phyloP scores from a whole-genome alignment of 1,139 yeast species.

The Diutina ranongensis region DNA sequence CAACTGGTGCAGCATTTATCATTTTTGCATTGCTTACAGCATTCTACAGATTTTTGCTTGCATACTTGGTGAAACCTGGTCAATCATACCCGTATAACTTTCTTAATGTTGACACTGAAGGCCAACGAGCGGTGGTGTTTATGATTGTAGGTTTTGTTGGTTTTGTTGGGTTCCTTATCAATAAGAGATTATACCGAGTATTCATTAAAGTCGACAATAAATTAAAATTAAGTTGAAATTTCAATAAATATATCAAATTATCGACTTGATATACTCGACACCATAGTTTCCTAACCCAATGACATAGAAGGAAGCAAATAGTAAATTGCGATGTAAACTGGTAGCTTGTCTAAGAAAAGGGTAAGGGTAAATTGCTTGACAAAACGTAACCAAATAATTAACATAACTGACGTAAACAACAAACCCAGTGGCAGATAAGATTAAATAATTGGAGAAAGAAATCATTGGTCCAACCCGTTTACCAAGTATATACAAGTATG shows the following conservation, averaged over 20 bases:
- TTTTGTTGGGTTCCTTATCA: slow-evolving; percentile 20
- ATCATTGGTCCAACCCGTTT: not conserved
- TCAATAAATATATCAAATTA: no score
- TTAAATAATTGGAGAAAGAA: slow-evolving; percentile 1
- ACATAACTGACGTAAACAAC: not conserved
- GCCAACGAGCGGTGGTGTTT: slow-evolving; percentile 37
- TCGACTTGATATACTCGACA: not conserved
- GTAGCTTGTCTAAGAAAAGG: slow-evolving; percentile 13
- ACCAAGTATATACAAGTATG: slow-evolving; percentile 10
- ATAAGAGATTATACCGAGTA: not conserved
- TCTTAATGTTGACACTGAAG: slow-evolving; percentile 38
- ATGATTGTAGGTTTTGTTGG: slow-evolving; percentile 35
- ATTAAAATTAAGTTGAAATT: not conserved
- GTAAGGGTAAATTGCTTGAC: slow-evolving; percentile 11
- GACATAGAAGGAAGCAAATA: slow-evolving; percentile 8
- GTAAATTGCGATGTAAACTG: slow-evolving; percentile 7
- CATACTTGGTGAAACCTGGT: slow-evolving; percentile 32
- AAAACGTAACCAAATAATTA: not conserved
- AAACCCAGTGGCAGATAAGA: slow-evolving; percentile 8
- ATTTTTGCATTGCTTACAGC: slow-evolving; percentile 28
- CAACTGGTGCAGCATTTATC: slow-evolving; percentile 26
- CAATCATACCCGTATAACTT: slow-evolving; percentile 54
- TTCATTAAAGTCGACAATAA: not conserved
- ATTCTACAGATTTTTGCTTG: slow-evolving; percentile 43
- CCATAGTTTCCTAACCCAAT: slow-evolving; percentile 8